These are phyloP conservation scores for Pleurotus cornucopiae DNA, from an alignment of 768 basidiomycete genomes.

Conservation along the genomic window DNA sequence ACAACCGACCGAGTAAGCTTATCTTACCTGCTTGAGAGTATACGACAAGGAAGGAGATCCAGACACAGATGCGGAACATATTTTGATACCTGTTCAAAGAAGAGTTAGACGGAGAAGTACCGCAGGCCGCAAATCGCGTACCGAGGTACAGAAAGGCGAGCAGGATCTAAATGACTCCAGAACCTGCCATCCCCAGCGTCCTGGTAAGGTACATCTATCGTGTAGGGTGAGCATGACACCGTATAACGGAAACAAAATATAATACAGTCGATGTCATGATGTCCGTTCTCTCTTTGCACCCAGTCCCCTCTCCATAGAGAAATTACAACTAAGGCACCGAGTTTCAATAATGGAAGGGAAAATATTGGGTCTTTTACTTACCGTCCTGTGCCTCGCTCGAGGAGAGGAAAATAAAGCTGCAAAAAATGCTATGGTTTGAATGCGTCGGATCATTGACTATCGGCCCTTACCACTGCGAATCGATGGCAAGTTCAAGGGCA, in stretches of 20 bases:
- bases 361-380: constrained; percentile 22
- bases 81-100: constrained; percentile 68
- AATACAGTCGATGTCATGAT: constrained; percentile 78
- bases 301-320: constrained; percentile 81
- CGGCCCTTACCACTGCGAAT: constrained; percentile 69
- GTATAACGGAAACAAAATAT: background rate
- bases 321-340: constrained; percentile 55
- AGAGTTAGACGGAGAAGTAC: background rate
- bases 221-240: background rate
- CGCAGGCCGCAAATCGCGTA: constrained; percentile 19
- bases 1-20: constrained; percentile 10
- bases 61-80: constrained; percentile 69
- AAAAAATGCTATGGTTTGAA: too few relatives aligned
- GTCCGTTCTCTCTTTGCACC: constrained; percentile 70
- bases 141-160: constrained; percentile 79
- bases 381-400: constrained; percentile 83
- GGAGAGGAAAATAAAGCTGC: constrained; percentile 77
- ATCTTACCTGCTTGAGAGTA: constrained; percentile 78
- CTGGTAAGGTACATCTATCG: constrained; percentile 63
- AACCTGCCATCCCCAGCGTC: constrained; percentile 50
- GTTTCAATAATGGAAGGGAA: background rate
- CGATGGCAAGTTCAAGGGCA: constrained; percentile 87
- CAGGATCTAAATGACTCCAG: constrained; percentile 71
- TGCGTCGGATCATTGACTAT: too few relatives aligned
- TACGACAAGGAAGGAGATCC: constrained; percentile 72